Base-by-base conservation (phyloP, 345 rosid genomes). In the Populus nigra region DNA sequence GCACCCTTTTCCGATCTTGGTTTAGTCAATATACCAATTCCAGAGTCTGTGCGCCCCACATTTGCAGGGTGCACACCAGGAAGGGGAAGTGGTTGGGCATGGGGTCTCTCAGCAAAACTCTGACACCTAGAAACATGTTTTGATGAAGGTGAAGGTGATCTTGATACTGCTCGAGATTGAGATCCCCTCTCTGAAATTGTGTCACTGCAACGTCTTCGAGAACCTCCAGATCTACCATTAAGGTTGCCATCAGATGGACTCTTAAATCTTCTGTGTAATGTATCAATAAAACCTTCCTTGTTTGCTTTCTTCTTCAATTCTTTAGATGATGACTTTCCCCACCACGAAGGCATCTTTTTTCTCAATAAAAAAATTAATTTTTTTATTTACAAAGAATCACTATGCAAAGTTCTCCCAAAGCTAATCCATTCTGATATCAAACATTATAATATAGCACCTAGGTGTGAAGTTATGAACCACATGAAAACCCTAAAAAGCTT, bases 321-420 rank as follows among this genome's bases (percentile, higher is more conserved):
- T 74, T 82, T 82, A 65, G 81, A 76, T 67, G 73, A 73, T n/a
- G 47, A 61, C 49, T 57, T 66, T 20, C 80, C 76, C 76, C 71
- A 77, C 80, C 80, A 69, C 10, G 68, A 81, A 77, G 78, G 89
- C 91, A 89, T 89, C 79, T 79, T 84, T 79, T 66, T 70, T 35
- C n/a, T n/a, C 65, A 59, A 11, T n/a, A 43, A 43, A 43, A 43
- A 43, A 43, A 23, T 1, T n/a, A 9, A 11, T 12, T 55, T 71
- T 68, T 74, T 25, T 41, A 65, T 36, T 35, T 31, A 53, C 72
- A 35, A 47, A 53, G 61, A 31, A 71, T 41, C 55, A 50, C 38
- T 33, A 73, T n/a, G 65, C 25, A 27, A 74, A 79, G 7, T 71
- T 82, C 59, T 50, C 25, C 81, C 78, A 80, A 55, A 29, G 62